A percentile compares a stretch with the other conserved stretches of the same genome.
Conservation (phyloP, 2,329 filamentous ascomycete species). For the Phoma herbarum region DNA sequence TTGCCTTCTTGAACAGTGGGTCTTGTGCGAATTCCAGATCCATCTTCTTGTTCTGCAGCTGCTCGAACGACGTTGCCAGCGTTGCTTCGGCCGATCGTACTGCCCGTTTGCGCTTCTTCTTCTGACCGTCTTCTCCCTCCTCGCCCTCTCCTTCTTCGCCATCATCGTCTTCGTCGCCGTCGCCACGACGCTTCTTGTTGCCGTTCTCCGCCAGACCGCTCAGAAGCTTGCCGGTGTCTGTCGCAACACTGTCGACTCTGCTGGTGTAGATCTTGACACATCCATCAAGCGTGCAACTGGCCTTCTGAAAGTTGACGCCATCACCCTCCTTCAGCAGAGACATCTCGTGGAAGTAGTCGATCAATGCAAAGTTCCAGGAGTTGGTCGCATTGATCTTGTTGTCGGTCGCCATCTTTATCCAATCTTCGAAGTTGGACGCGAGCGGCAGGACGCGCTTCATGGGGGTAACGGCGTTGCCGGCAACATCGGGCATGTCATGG, state of each 20-base stretch:
- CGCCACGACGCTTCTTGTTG: conserved; percentile 61
- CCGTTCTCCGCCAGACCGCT: conserved; percentile 92
- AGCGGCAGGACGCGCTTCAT: conserved; percentile 92
- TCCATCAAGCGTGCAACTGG: conserved; percentile 94
- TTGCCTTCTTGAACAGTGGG: conserved; percentile 98
- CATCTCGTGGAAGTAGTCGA: conserved; percentile 99
- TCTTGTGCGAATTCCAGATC: conserved; percentile 97
- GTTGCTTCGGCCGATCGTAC: conserved; percentile 92
- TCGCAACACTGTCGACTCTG: conserved; percentile 96
- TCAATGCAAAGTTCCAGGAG: conserved; percentile 99
- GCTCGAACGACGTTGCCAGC: conserved; percentile 84
- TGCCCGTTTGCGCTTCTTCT: conserved; percentile 77
- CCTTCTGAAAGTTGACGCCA: conserved; percentile 97
- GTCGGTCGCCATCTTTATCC: conserved; percentile 99
- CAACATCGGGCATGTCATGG: conserved; percentile 65
- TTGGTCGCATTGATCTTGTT: conserved; percentile 97
- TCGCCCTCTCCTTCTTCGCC: conserved; percentile 72
- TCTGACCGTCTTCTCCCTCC: conserved; percentile 65
- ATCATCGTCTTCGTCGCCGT: conserved; percentile 47
- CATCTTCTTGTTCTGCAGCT: conserved; percentile 94
- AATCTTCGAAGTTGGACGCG: conserved; percentile 97
- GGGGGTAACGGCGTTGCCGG: conserved; percentile 82
- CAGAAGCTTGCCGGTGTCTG: conserved; percentile 92
- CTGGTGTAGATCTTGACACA: conserved; percentile 99
- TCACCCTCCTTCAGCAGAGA: conserved; percentile 95